Percentiles rank a stretch among this genome's conserved stretches.
Evolutionary conservation across 2,329 filamentous ascomycete genomes (phyloP).

Genomic region (Pseudomassariella vexata): DNA sequence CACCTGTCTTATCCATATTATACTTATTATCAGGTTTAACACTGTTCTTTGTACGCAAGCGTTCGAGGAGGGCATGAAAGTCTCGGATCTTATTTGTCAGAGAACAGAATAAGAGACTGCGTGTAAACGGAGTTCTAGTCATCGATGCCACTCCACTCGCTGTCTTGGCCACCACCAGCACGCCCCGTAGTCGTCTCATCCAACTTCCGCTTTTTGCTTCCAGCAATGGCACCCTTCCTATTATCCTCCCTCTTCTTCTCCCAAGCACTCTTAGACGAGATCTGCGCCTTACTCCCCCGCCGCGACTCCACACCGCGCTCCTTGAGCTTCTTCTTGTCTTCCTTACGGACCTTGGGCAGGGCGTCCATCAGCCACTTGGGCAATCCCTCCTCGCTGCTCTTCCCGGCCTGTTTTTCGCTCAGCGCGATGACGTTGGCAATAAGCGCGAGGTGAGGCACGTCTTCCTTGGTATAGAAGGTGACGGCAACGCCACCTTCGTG

Average conservation of each 20-base stretch:
- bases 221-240: slow-evolving; percentile 54
- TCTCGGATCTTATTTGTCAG: too few relatives aligned
- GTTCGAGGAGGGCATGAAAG: too few relatives aligned
- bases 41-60: too few relatives aligned
- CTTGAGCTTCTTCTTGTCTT: slow-evolving; percentile 77
- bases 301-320: slow-evolving; percentile 69
- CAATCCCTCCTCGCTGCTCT: slow-evolving; percentile 51
- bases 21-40: too few relatives aligned
- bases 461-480: slow-evolving; percentile 93
- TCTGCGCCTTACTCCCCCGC: slow-evolving; percentile 51
- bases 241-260: slow-evolving; percentile 66
- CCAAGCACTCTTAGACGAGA: slow-evolving; percentile 78
- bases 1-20: too few relatives aligned
- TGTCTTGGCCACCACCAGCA: slow-evolving; percentile 19
- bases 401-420: slow-evolving; percentile 66
- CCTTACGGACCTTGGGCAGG: slow-evolving; percentile 77
- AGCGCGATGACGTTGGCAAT: slow-evolving; percentile 88
- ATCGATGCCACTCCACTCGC: slow-evolving; percentile 45
- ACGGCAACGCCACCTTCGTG: slow-evolving; percentile 83
- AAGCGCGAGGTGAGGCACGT: slow-evolving; percentile 81
- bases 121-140: too few relatives aligned
- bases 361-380: slow-evolving; percentile 86
- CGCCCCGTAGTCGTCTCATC: slow-evolving; percentile 22
- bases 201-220: slow-evolving; percentile 51
- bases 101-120: too few relatives aligned